These are phyloP conservation scores for Cladorrhinum samala DNA, from an alignment of 495 filamentous ascomycete genomes.

Conservation along the genomic window DNA sequence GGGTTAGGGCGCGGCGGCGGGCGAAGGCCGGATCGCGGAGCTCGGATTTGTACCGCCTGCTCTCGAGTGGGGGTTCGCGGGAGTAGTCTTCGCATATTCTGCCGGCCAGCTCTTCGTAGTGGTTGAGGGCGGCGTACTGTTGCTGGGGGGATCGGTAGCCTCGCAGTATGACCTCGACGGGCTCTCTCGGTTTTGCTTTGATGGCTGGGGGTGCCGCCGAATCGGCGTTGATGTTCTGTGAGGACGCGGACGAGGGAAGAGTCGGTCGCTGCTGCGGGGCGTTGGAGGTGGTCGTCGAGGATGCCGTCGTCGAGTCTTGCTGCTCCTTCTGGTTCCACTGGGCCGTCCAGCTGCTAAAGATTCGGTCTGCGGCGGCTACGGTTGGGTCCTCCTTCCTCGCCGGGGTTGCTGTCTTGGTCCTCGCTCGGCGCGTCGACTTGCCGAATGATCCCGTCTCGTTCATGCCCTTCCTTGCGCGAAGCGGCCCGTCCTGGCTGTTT, in stretches of 20 bases:
- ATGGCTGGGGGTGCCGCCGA: slow-evolving; percentile 18
- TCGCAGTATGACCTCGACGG: slow-evolving; percentile 76
- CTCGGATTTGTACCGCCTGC: slow-evolving; percentile 50
- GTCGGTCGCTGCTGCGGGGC: slow-evolving; percentile 28
- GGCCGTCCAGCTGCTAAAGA: slow-evolving; percentile 40
- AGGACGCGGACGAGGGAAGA: slow-evolving; percentile 14
- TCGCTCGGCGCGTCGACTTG: slow-evolving; percentile 48
- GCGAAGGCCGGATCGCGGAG: slow-evolving; percentile 61
- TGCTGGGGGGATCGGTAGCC: slow-evolving; percentile 65
- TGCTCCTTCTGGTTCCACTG: slow-evolving; percentile 19
- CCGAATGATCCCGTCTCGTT: slow-evolving; percentile 52
- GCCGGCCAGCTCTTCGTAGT: slow-evolving; percentile 74
- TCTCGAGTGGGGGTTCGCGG: slow-evolving; percentile 55
- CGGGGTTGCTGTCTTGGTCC: slow-evolving; percentile 46
- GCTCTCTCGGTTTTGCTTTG: slow-evolving; percentile 31
- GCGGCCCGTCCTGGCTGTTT: slow-evolving; percentile 32
- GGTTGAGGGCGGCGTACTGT: slow-evolving; percentile 80
- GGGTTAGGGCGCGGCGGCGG: slow-evolving; percentile 51
- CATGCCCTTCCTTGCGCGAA: slow-evolving; percentile 35
- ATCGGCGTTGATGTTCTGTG: slow-evolving; percentile 27
- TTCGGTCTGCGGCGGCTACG: slow-evolving; percentile 45
- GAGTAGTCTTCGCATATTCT: slow-evolving; percentile 87
- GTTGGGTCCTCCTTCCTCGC: slow-evolving; percentile 50
- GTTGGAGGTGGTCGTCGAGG: not conserved
- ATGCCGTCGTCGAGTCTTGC: slow-evolving; percentile 2